Percentiles rank a stretch among this genome's conserved stretches.
These are phyloP conservation scores for Phyllosticta capitalensis DNA, from an alignment of 2,329 filamentous ascomycete genomes.

Conservation along the genomic window DNA sequence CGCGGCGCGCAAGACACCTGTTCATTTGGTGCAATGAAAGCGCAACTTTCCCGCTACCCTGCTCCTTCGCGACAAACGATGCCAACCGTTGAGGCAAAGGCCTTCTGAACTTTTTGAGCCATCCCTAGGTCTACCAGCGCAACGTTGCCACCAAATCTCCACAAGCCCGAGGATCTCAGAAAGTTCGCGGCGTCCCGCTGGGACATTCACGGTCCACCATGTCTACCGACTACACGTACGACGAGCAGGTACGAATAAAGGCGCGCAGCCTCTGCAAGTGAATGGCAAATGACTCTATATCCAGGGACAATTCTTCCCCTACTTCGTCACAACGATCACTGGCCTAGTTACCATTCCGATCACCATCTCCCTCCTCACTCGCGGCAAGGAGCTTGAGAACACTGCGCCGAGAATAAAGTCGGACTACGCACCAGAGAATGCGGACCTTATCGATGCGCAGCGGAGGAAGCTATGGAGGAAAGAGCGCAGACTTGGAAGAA, in stretches of 20 bases:
- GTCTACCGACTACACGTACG: constrained; percentile 95
- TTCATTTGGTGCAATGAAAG: constrained; percentile 7
- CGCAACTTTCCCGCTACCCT: neutral
- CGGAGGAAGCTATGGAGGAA: constrained; percentile 81
- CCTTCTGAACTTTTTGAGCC: neutral
- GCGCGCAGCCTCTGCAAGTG: neutral
- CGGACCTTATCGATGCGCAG: constrained; percentile 70
- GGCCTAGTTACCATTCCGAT: constrained; percentile 81
- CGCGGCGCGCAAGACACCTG: constrained; percentile 11
- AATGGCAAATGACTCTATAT: constrained; percentile 13
- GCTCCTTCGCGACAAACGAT: neutral
- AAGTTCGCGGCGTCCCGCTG: constrained; percentile 5
- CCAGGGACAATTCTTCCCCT: constrained; percentile 94
- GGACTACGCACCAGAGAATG: constrained; percentile 72
- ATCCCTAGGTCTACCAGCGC: neutral
- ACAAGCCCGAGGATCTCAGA: neutral
- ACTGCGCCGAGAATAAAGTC: constrained; percentile 75
- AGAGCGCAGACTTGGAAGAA: constrained; percentile 80
- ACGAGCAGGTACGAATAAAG: constrained; percentile 66
- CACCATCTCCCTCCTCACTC: constrained; percentile 78
- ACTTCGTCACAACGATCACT: constrained; percentile 89
- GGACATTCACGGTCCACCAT: constrained; percentile 43
- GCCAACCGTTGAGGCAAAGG: constrained; percentile 1
- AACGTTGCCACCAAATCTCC: neutral
- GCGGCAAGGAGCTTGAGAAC: constrained; percentile 67